These are phyloP conservation scores for Blastobotrys persicus DNA, from an alignment of 1,139 yeast genomes.

Conservation along the genomic window DNA sequence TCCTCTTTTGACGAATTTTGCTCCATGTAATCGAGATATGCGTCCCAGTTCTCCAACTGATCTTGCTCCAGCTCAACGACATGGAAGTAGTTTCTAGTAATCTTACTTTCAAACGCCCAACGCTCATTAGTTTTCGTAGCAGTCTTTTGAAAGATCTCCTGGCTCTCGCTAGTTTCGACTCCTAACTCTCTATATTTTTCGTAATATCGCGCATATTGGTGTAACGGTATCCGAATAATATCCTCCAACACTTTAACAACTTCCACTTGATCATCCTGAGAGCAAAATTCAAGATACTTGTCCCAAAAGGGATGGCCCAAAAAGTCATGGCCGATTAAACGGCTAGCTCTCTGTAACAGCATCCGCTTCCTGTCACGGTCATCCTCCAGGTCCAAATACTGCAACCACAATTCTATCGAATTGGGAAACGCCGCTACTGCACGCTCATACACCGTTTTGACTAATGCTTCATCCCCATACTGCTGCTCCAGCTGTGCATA, in stretches of 20 bases:
- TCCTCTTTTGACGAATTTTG: conserved; percentile 29
- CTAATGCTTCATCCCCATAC: conserved; percentile 37
- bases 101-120: conserved; percentile 62
- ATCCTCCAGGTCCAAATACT: conserved; percentile 56
- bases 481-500: conserved; percentile 66
- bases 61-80: conserved; percentile 45
- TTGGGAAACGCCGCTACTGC: conserved; percentile 52
- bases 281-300: conserved; percentile 55
- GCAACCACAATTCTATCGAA: conserved; percentile 75
- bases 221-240: conserved; percentile 69
- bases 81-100: conserved; percentile 52
- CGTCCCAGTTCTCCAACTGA: conserved; percentile 60
- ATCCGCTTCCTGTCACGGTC: conserved; percentile 26
- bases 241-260: conserved; percentile 23
- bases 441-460: conserved; percentile 44
- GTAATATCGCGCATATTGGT: conserved; percentile 64
- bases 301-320: conserved; percentile 75
- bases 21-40: conserved; percentile 60
- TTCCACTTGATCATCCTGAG: conserved; percentile 33
- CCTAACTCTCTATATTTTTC: conserved; percentile 32
- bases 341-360: conserved; percentile 61
- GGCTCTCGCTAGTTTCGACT: conserved; percentile 12
- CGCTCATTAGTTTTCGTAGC: conserved; percentile 60
- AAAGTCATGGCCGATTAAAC: conserved; percentile 67
- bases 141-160: conserved; percentile 56